Conservation (phyloP, 73 alveolate genomes). For the Paramecium bursaria region DNA sequence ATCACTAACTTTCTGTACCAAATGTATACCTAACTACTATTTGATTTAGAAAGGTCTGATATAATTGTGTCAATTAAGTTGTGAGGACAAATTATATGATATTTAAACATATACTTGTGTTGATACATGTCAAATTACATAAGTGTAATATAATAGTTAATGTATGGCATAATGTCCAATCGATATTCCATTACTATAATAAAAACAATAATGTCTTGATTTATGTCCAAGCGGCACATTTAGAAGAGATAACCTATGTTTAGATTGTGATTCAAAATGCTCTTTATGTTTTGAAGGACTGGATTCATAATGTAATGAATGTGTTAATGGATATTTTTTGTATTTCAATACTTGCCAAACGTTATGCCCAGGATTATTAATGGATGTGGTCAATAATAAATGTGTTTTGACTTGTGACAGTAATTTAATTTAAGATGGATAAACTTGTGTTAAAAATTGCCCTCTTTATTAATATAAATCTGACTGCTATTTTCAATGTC, state of each 20-base stretch:
- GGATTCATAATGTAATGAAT: conserved; percentile 1
- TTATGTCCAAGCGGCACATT: background rate
- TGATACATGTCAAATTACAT: no score
- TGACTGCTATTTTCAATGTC: background rate
- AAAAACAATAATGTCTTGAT: conserved; percentile 9
- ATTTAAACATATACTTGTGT: no score
- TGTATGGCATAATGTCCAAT: no score
- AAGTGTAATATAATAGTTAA: no score
- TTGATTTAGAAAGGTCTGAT: no score
- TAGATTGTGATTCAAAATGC: no score
- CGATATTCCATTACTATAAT: no score
- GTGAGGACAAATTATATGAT: no score
- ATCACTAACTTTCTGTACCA: background rate
- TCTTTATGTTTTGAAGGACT: background rate
- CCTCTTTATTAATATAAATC: background rate
- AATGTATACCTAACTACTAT: no score
- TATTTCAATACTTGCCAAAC: background rate
- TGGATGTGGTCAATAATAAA: background rate
- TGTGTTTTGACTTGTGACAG: background rate
- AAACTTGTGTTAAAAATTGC: conserved; percentile 3
- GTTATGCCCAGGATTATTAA: background rate
- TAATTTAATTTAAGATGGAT: background rate
- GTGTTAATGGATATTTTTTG: background rate
- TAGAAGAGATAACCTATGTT: background rate
- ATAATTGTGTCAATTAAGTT: no score